Conservation (phyloP, 129 eudicot genomes). For the sunflower (Helianthus annuus) region HanXRQr2.0-SUNRISE NC_035442.2:22988813-22989312, state of each 20-base stretch:
- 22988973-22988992: too few relatives aligned
- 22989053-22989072: constrained; percentile 34
- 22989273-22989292: too few relatives aligned
- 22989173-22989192: constrained; percentile 62
- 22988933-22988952: background rate
- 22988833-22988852: background rate
- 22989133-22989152: constrained; percentile 65
- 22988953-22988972: background rate
- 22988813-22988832: constrained; percentile 31
- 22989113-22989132: constrained; percentile 56
- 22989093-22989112: constrained; percentile 43
- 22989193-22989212: constrained; percentile 63
- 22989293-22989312: constrained; percentile 45
- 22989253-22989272: background rate
- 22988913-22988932: constrained; percentile 32
- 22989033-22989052: constrained; percentile 45
- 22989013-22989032: constrained; percentile 64
- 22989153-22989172: constrained; percentile 68
- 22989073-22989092: constrained; percentile 62
- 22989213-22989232: constrained; percentile 64
- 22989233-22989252: background rate
- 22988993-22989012: constrained; percentile 25
- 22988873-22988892: constrained; percentile 43
- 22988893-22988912: constrained; percentile 45
- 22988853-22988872: constrained; percentile 44